Conservation (phyloP, 176 grass and related monocot genomes). For the Zizania latifolia region DNA sequence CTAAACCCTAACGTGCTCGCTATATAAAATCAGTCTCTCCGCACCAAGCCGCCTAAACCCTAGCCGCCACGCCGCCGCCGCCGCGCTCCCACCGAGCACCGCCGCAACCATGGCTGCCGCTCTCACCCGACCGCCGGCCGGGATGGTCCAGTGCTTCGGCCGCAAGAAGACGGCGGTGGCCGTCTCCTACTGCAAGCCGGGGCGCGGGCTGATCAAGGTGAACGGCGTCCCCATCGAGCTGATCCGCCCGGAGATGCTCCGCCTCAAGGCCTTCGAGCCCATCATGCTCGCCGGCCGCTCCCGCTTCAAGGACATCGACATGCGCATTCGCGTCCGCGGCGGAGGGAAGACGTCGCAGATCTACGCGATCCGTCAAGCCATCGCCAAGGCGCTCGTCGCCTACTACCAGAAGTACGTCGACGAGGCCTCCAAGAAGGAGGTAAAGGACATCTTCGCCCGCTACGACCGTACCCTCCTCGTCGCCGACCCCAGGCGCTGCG, state of each 20-base stretch:
- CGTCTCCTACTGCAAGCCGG: slow-evolving; percentile 68
- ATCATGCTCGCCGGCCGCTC: slow-evolving; percentile 58
- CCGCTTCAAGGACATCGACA: slow-evolving; percentile 72
- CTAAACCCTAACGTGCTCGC: slow-evolving; percentile 33
- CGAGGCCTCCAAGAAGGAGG: slow-evolving; percentile 75
- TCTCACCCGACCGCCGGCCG: slow-evolving; percentile 21
- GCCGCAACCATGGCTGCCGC: slow-evolving; percentile 16
- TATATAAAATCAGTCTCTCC: slow-evolving; percentile 4
- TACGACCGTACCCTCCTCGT: slow-evolving; percentile 88
- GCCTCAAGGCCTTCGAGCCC: slow-evolving; percentile 73
- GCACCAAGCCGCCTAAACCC: not conserved
- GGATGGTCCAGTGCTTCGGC: slow-evolving; percentile 75
- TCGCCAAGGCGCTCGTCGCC: slow-evolving; percentile 66
- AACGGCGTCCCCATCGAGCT: slow-evolving; percentile 81
- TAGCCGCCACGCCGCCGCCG: not conserved
- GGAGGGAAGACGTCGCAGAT: slow-evolving; percentile 80
- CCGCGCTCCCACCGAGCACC: not conserved
- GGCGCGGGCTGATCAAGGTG: slow-evolving; percentile 80
- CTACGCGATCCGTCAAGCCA: slow-evolving; percentile 77
- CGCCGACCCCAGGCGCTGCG: slow-evolving; percentile 69
- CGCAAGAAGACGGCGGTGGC: slow-evolving; percentile 88
- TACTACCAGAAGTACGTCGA: slow-evolving; percentile 92
- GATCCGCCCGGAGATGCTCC: slow-evolving; percentile 65
- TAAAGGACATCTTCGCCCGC: slow-evolving; percentile 70
- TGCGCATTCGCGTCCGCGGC: slow-evolving; percentile 75